Base-by-base conservation (phyloP, 176 grass and related monocot genomes). In the Elaeis guineensis region DNA sequence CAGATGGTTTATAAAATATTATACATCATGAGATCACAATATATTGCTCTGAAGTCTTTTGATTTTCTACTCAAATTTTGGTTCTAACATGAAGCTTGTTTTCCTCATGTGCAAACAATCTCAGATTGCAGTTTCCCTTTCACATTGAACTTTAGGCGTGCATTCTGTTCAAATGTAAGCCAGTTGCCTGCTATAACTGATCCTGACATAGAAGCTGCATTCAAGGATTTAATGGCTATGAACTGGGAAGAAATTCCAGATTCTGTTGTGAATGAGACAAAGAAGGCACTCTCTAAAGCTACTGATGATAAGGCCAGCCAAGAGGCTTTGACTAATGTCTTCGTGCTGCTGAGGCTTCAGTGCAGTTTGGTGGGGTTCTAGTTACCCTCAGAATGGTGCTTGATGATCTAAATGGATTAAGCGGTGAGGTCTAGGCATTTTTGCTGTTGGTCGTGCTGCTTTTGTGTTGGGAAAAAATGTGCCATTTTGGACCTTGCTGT, bases 171-270 rank as follows among this genome's bases (percentile, higher is more conserved):
- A 70, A 82, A 60, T 19, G 66, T 75, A 24, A 89, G 82, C 49
- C 81, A 75, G 28, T 59, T 91, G 17, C 81, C 93, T 64, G 17
- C 54, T 51, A 78, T 12, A 44, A 44, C 35, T 14, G 35, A 44
- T 12, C 35, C 35, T 89, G 63, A 79, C 69, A 74, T 92, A 65
- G 87, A 92, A 67, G 76, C 70, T 52, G 73, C 87, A 71, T 72
- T 89, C 57, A 98, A 89, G 79, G 87, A 98, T 80, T 83, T 98
- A 70, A 83, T 98, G 81, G 93, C 93, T 61, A 71, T 71, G 19
- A 92, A 62, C 44, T 92, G 93, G 93, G 76, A 69, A 77, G 86
- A 89, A 80, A 76, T 98, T 75, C 93, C 93, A 61, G 51, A 78
- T 6, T 76, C 81, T 61, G 62, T 98, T 14, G 24, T 86, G 49